Conservation (phyloP, 495 filamentous ascomycete genomes). For the Trichoderma gamsii region DNA sequence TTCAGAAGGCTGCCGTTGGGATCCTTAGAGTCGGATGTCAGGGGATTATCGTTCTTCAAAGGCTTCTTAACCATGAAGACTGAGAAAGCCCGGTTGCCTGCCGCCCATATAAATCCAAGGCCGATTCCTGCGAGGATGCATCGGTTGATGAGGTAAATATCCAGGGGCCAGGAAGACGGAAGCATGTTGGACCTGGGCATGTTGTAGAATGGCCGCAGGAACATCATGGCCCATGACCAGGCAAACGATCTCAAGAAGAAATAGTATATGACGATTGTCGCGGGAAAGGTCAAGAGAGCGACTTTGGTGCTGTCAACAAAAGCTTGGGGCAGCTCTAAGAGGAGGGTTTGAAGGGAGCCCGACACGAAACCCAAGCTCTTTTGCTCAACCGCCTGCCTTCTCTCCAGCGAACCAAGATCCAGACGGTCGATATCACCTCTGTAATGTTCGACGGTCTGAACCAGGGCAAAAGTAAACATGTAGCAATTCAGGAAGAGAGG, state of each 20-base stretch:
- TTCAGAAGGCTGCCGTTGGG: conserved; percentile 85
- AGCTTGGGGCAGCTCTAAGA: conserved; percentile 30
- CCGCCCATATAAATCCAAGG: conserved; percentile 65
- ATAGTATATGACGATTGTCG: conserved; percentile 55
- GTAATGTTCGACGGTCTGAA: conserved; percentile 65
- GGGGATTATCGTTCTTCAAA: conserved; percentile 72
- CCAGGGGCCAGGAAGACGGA: conserved; percentile 52
- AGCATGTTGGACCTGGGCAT: conserved; percentile 63
- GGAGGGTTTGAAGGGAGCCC: conserved; percentile 22
- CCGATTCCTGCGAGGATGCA: conserved; percentile 60
- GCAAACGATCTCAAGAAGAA: conserved; percentile 54
- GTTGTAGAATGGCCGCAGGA: conserved; percentile 66
- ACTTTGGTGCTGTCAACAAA: conserved; percentile 31
- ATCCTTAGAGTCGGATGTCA: conserved; percentile 78
- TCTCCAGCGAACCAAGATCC: conserved; percentile 36
- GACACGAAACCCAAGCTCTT: conserved; percentile 30
- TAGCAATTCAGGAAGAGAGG: conserved; percentile 73
- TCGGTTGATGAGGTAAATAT: conserved; percentile 49
- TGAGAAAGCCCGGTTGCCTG: conserved; percentile 69
- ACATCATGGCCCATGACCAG: conserved; percentile 61
- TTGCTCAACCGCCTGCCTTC: conserved; percentile 26
- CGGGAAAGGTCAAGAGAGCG: conserved; percentile 37
- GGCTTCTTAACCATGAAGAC: conserved; percentile 73
- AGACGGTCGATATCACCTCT: conserved; percentile 64
- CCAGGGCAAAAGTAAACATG: conserved; percentile 59